Conservation (phyloP, 176 grass and related monocot species). For the Phoenix roebelenii region DNA sequence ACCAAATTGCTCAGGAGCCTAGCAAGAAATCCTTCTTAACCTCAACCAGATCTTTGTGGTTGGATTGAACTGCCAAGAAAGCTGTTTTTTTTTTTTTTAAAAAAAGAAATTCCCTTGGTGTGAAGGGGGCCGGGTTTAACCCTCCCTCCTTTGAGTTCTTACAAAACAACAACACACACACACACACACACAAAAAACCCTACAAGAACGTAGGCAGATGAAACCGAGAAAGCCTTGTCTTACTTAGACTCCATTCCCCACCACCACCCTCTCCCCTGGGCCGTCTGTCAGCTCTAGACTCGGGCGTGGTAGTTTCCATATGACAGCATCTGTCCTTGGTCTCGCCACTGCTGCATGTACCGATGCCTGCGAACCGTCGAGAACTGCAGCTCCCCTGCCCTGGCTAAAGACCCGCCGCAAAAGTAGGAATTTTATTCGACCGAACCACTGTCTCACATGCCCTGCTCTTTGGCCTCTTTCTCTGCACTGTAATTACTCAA, state of each 20-base stretch:
- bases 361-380: background rate
- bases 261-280: background rate
- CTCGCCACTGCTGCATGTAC: background rate
- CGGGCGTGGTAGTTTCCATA: constrained; percentile 1
- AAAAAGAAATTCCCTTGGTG: no score
- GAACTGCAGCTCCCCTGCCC: background rate
- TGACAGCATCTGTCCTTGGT: background rate
- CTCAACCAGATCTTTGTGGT: no score
- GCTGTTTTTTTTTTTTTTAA: no score
- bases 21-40: no score
- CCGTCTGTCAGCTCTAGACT: background rate
- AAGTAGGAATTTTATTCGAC: constrained; percentile 17
- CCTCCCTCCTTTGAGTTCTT: no score
- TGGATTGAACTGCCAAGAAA: no score
- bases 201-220: no score
- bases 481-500: background rate
- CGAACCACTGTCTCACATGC: background rate
- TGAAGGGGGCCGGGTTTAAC: no score
- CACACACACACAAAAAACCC: no score
- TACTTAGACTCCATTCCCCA: background rate
- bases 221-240: no score
- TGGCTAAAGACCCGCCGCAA: constrained; percentile 26
- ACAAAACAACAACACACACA: no score
- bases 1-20: no score
- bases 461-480: background rate